These are phyloP conservation scores for Fomitopsis serialis DNA, from an alignment of 768 basidiomycete genomes.

Conservation along the genomic window DNA sequence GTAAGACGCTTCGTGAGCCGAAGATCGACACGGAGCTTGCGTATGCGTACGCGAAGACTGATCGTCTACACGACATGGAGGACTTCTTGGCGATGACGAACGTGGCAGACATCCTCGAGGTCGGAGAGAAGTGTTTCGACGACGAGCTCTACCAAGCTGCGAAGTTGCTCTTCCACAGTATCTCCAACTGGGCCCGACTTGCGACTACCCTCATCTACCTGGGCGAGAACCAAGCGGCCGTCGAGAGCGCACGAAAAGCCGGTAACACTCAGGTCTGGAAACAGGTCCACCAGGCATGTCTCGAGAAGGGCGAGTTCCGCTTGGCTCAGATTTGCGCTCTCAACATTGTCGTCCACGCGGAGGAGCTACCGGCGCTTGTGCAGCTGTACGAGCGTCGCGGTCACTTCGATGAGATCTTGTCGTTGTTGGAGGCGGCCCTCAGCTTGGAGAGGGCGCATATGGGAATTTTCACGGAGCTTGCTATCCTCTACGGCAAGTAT, in stretches of 20 bases:
- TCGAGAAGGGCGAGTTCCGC: conserved; percentile 96
- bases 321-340: conserved; percentile 98
- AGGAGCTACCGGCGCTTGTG: conserved; percentile 71
- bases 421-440: conserved; percentile 88
- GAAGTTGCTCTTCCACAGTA: conserved; percentile 91
- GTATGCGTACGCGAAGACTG: conserved; percentile 97
- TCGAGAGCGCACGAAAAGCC: conserved; percentile 98
- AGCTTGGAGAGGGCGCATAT: conserved; percentile 97
- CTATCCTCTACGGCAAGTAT: conserved; percentile 92
- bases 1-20: conserved; percentile 93
- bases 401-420: conserved; percentile 91
- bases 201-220: conserved; percentile 98
- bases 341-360: conserved; percentile 94
- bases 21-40: conserved; percentile 98
- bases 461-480: conserved; percentile 97
- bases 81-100: conserved; percentile 99
- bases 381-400: conserved; percentile 87
- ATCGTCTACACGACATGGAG: conserved; percentile 98
- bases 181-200: conserved; percentile 97
- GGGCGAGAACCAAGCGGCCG: conserved; percentile 95
- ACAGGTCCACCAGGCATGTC: conserved; percentile 97
- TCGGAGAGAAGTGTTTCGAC: conserved; percentile 99
- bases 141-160: conserved; percentile 97
- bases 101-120: conserved; percentile 92
- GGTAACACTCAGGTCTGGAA: conserved; percentile 99